A percentile compares a stretch with the other conserved stretches of the same genome.
Evolutionary conservation across 257 asterid species (phyloP).

Genomic region (Gynochthodes officinalis): DNA sequence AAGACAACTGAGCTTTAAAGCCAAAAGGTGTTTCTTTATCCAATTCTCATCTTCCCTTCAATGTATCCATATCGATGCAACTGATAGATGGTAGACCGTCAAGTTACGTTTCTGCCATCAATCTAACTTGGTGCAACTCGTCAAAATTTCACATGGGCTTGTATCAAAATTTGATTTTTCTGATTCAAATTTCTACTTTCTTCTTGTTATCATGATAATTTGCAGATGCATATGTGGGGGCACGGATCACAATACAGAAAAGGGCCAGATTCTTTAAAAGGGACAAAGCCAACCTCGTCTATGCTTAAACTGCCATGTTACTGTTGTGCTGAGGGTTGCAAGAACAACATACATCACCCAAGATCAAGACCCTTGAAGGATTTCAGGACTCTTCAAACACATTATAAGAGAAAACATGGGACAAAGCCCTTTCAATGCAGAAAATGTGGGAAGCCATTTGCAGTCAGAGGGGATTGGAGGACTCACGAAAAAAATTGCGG

Average conservation of each 20-base stretch:
- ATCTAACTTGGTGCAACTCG: background rate
- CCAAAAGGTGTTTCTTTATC: too few species aligned
- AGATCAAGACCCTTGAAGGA: conserved; percentile 82
- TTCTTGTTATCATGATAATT: background rate
- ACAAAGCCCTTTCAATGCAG: conserved; percentile 65
- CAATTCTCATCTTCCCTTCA: background rate
- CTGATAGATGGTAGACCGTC: too few species aligned
- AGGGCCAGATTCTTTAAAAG: conserved; percentile 87
- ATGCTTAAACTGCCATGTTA: conserved; percentile 71
- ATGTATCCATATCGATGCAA: too few species aligned
- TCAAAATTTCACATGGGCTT: background rate
- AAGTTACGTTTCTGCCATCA: background rate
- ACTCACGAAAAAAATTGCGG: conserved; percentile 96
- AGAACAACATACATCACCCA: conserved; percentile 80
- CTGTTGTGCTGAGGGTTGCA: conserved; percentile 90
- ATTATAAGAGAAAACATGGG: conserved; percentile 87
- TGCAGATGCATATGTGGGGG: conserved; percentile 95
- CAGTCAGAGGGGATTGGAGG: conserved; percentile 92
- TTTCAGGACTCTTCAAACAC: conserved; percentile 84
- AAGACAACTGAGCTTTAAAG: background rate
- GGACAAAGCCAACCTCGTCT: conserved; percentile 64
- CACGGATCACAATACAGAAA: conserved; percentile 84
- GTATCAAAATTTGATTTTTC: background rate
- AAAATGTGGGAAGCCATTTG: conserved; percentile 70
- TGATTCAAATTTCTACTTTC: background rate